phyloP scores from a whole-genome alignment of 1,284 basidiomycete genomes.

The Crucibulum parvulum region DNA sequence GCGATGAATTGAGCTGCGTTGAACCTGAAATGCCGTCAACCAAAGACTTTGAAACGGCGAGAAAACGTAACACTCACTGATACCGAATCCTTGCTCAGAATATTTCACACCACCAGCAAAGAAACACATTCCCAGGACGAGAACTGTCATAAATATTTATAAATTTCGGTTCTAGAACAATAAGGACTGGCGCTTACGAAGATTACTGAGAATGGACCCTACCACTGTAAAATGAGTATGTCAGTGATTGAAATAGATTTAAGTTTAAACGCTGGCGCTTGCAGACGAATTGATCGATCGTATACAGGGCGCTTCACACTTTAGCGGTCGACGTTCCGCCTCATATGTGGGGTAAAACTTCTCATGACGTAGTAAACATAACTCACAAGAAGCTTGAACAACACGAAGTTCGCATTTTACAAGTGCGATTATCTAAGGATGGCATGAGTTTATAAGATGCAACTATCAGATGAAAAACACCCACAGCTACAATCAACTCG shows the following conservation, averaged over 20 bases:
- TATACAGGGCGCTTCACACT: not conserved
- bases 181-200: slow-evolving; percentile 50
- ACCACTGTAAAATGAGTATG: slow-evolving; percentile 56
- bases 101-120: slow-evolving; percentile 74
- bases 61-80: slow-evolving; percentile 49
- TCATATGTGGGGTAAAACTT: too few species aligned
- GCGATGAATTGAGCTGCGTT: slow-evolving; percentile 78
- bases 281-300: slow-evolving; percentile 1
- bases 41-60: not conserved
- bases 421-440: slow-evolving; percentile 79
- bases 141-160: slow-evolving; percentile 47
- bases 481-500: slow-evolving; percentile 80
- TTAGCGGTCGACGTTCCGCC: not conserved
- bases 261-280: not conserved
- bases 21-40: not conserved
- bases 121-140: slow-evolving; percentile 87
- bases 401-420: slow-evolving; percentile 82
- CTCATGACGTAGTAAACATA: slow-evolving; percentile 8
- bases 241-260: slow-evolving; percentile 5
- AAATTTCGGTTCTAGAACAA: not conserved
- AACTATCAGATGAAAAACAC: slow-evolving; percentile 29
- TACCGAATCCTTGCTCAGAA: slow-evolving; percentile 78
- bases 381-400: slow-evolving; percentile 84
- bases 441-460: slow-evolving; percentile 11
- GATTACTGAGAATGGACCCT: slow-evolving; percentile 84